Base-by-base conservation (phyloP, 148 eudicot species). In the Silene conica region DNA sequence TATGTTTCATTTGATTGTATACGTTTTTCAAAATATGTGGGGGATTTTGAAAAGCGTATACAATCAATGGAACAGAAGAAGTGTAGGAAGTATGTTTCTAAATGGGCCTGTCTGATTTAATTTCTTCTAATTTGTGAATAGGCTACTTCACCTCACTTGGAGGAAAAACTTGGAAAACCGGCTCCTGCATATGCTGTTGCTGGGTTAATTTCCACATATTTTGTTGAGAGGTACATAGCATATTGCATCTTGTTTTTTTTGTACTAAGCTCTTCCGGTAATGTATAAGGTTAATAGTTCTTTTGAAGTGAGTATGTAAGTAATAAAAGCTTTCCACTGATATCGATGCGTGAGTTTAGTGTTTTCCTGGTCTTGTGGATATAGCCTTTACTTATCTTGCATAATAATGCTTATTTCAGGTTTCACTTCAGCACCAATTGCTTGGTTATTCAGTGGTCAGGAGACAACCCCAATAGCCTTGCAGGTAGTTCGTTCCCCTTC, bases 361-460 rank as follows among this genome's bases (percentile, higher is more conserved):
- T 25, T 26, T 63, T 25, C 3, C 6, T 9, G 61, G 9, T 50
- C 55, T 50, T 13, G 16, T 50, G 18, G 55, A 12, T 50, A 18
- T 50, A 50, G 41, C 20, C 48, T 38, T 56, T 22, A 20, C 72
- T 23, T 46, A 59, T 2, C 16, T 60, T n/a, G 21, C 23, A 34
- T 67, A 56, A 23, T 68, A 4, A 10, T 31, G 45, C 16, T 67
- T 63, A 23, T 80, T 84, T 74, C 82, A 89, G 94, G 86, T 93
- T 81, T 80, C 71, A 79, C 50, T 93, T 93, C 76, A 82, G 81
- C 80, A 89, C 83, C 70, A 79, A 86, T 43, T 93, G 94, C 83
- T 81, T 91, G 78, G 85, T 91, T 80, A 73, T 93, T 68, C 98
- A 93, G 75, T 93, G 98, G 98, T 91, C 97, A 63, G 98, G 98